A percentile compares a stretch with the other conserved stretches of the same genome.
Conservation (phyloP, 441 rosid species). For the Theobroma grandiflorum region DNA sequence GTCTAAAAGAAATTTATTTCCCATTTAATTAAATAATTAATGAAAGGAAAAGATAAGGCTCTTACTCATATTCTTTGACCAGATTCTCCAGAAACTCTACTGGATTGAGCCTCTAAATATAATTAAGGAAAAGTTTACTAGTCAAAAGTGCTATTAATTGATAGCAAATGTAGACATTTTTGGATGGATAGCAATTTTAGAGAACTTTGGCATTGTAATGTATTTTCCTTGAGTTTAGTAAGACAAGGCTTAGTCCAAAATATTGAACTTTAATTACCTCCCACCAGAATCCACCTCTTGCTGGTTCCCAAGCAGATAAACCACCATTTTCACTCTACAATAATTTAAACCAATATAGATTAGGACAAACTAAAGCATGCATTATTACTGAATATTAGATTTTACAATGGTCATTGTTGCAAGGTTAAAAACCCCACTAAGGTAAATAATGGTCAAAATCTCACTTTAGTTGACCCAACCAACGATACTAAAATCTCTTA, state of each 20-base stretch:
- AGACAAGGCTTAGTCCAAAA: not conserved
- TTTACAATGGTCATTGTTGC: not conserved
- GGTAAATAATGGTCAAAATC: too few species aligned
- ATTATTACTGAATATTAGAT: not conserved
- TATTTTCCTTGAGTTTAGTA: too few species aligned
- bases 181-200: too few species aligned
- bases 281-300: conserved; percentile 36
- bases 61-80: too few species aligned
- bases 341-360: not conserved
- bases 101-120: conserved; percentile 43
- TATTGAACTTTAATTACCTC: conserved; percentile 22
- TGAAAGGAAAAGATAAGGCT: too few species aligned
- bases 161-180: not conserved
- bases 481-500: too few species aligned
- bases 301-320: conserved; percentile 47
- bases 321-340: conserved; percentile 44
- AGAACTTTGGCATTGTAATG: too few species aligned
- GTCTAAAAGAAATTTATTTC: too few species aligned
- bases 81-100: conserved; percentile 57
- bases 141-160: too few species aligned
- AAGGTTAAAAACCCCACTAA: too few species aligned
- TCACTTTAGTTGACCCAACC: too few species aligned
- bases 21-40: too few species aligned
- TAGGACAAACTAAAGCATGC: not conserved
- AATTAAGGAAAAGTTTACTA: not conserved